Base-by-base conservation (phyloP, 257 asterid genomes). In the Lycium barbarum region DNA sequence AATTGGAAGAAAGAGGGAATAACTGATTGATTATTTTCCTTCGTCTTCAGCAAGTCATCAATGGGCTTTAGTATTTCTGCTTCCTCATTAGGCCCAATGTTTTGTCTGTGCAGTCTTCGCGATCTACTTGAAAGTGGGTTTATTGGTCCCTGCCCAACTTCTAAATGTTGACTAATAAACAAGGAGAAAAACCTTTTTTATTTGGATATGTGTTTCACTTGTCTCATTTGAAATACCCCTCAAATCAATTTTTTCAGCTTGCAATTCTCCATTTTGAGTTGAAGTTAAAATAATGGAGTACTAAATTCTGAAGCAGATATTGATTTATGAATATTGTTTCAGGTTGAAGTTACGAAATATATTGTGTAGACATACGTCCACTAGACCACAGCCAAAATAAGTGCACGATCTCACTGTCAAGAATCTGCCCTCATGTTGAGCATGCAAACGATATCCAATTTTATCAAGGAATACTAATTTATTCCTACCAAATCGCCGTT, bases 1-100 rank as follows among this genome's bases (percentile, higher is more conserved):
- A 72, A 72, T 72, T 72, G 45, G 80, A 45, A 71, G 57, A 71
- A 18, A 43, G 54, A 70, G 10, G 14, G 53, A 38, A 71, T 5
- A 13, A 40, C 9, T 36, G 26, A 38, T 15, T 26, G 26, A 36
- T 68, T 68, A 26, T 26, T 26, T 26, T 26, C 33, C 33, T 26
- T 26, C 78, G 78, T 68, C 53, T 17, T 38, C 26, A 38, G 0
- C 78, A 68, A 68, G 78, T 68, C 78, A 68, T 68, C 53, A 18
- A 74, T 74, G 81, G 81, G 81, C 81, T 74, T 26, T 49, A 74
- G 58, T 12, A 20, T 22, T 74, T 47, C 20, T 74, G 40, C 20
- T 74, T 74, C 5, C 81, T 74, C 3, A 6, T 47, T 20, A 73
- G 43, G 81, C 81, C 81, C 81, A 74, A 3, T 74, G 0, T 20